Percentiles rank a stretch among this genome's conserved stretches.
These are phyloP conservation scores for Orbilia blumenaviensis DNA, from an alignment of 2,329 filamentous ascomycete genomes.

Conservation along the genomic window DNA sequence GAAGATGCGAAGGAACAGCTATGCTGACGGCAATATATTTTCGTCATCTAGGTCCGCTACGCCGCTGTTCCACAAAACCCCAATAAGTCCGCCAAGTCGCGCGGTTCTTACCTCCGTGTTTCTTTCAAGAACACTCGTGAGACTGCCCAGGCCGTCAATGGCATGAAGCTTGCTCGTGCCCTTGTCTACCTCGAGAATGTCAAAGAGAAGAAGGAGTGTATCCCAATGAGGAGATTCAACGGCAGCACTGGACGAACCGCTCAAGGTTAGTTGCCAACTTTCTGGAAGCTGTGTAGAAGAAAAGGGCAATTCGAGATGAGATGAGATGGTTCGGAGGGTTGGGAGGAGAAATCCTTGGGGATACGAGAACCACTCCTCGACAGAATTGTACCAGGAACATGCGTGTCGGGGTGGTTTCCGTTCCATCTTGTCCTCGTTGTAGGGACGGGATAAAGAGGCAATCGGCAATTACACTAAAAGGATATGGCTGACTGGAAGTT, in stretches of 20 bases:
- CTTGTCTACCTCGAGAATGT: constrained; percentile 98
- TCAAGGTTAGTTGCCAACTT: constrained; percentile 79
- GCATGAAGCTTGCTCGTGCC: constrained; percentile 96
- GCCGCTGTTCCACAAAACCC: constrained; percentile 85
- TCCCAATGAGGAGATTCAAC: constrained; percentile 97
- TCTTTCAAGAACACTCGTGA: constrained; percentile 99
- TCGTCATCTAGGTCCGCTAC: constrained; percentile 81
- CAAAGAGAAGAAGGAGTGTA: constrained; percentile 93
- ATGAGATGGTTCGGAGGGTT: not conserved
- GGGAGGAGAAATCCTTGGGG: not conserved
- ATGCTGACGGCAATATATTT: constrained; percentile 32
- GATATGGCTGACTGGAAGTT: constrained; percentile 4
- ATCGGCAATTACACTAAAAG: not conserved
- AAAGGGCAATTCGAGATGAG: not conserved
- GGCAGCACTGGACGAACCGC: constrained; percentile 94
- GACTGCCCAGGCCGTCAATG: constrained; percentile 99
- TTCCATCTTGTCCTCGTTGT: not conserved
- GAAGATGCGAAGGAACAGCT: constrained; percentile 12
- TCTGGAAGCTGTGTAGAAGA: not conserved
- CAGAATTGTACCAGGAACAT: not conserved
- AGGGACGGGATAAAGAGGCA: not conserved
- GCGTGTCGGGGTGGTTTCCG: not conserved
- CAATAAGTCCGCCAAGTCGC: constrained; percentile 94
- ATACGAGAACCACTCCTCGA: not conserved
- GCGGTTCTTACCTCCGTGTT: constrained; percentile 98